Evolutionary conservation across 75 land plant species (phyloP).

Genomic region (Picea sitchensis): DNA sequence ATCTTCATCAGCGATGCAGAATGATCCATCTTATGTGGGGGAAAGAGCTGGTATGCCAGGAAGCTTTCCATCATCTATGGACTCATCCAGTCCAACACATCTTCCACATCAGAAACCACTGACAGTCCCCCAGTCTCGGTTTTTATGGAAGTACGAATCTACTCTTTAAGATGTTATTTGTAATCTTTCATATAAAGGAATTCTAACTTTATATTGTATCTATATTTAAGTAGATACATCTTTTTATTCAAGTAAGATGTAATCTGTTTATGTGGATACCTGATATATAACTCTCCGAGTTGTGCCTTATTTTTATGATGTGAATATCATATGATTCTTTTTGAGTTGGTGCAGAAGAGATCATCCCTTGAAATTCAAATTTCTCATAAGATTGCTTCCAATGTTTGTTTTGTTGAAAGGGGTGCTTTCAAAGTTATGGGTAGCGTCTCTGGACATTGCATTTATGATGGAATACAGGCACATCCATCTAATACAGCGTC

Average conservation of each 20-base stretch:
- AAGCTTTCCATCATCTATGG: not conserved
- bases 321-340: not conserved
- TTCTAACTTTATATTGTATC: too few relatives aligned
- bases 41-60: not conserved
- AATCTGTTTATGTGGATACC: not conserved
- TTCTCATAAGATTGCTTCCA: not conserved
- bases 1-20: not conserved
- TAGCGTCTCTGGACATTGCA: not conserved
- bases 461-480: conserved; percentile 12
- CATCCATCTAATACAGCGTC: conserved; percentile 40
- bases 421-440: conserved; percentile 2
- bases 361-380: not conserved
- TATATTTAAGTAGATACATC: too few relatives aligned
- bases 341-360: not conserved
- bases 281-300: not conserved
- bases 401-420: not conserved
- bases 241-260: not conserved
- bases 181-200: not conserved
- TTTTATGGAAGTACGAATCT: conserved; percentile 12
- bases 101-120: not conserved
- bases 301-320: not conserved
- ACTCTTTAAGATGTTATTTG: not conserved
- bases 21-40: not conserved
- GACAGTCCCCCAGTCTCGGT: not conserved
- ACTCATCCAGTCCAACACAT: not conserved